phyloP scores from a whole-genome alignment of 106 monocot species.

The Phalaenopsis equestris region DNA sequence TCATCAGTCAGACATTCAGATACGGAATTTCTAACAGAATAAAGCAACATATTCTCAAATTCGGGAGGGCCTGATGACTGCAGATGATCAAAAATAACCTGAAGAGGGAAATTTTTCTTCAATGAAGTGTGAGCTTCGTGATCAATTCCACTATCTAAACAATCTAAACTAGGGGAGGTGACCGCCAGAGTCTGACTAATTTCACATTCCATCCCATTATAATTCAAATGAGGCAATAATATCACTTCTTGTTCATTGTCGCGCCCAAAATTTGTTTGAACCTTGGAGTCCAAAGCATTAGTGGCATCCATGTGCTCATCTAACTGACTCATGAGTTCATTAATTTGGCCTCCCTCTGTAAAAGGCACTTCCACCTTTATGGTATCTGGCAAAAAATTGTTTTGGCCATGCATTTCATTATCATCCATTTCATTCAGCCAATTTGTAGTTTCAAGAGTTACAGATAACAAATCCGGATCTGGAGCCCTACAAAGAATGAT shows the following conservation, averaged over 20 bases:
- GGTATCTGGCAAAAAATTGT: conserved; percentile 18
- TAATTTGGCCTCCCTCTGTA: conserved; percentile 19
- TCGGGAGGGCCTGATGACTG: neutral
- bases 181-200: neutral
- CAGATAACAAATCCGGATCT: conserved; percentile 16
- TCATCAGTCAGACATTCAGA: neutral
- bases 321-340: conserved; percentile 47
- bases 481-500: conserved; percentile 20
- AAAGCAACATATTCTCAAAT: neutral
- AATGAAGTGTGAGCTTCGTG: conserved; percentile 6
- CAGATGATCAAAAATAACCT: neutral
- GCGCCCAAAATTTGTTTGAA: conserved; percentile 48
- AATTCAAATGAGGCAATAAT: conserved; percentile 7
- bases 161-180: neutral
- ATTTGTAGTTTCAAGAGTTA: conserved; percentile 20
- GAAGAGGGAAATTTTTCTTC: conserved; percentile 1
- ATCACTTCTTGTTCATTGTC: conserved; percentile 46
- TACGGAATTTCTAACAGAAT: neutral
- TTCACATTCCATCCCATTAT: conserved; percentile 18
- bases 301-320: conserved; percentile 76
- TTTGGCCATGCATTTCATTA: conserved; percentile 15
- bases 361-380: conserved; percentile 9
- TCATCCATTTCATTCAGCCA: conserved; percentile 13
- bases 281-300: conserved; percentile 58
- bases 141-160: neutral